Conservation (phyloP, 257 asterid species). For the Ehretia macrophylla region DNA sequence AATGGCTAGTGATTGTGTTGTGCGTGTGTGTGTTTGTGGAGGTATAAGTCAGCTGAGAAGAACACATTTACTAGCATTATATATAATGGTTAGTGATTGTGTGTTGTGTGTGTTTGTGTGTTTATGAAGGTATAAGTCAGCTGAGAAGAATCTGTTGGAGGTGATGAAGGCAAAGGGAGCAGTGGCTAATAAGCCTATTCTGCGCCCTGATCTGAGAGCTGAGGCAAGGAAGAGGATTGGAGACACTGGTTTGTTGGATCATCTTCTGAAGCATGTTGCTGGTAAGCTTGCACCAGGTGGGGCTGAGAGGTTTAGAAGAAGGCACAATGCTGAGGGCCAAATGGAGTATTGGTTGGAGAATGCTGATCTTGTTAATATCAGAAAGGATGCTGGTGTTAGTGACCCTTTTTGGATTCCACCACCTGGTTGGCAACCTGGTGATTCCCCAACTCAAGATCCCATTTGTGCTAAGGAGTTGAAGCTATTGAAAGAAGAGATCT, state of each 20-base stretch:
- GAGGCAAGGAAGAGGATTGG: constrained; percentile 95
- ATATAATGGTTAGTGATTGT: neutral
- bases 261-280: constrained; percentile 93
- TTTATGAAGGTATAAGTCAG: constrained; percentile 66
- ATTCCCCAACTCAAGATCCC: constrained; percentile 89
- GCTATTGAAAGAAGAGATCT: constrained; percentile 53
- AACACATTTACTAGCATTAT: too few species aligned
- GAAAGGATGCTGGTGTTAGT: constrained; percentile 74
- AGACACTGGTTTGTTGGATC: constrained; percentile 87
- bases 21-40: constrained; percentile 16
- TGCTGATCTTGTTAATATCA: constrained; percentile 68
- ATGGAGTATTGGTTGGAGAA: constrained; percentile 98
- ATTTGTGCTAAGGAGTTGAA: constrained; percentile 65
- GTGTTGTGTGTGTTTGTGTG: neutral
- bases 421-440: constrained; percentile 92
- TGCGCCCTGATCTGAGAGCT: constrained; percentile 77
- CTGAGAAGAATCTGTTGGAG: constrained; percentile 63
- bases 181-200: constrained; percentile 55
- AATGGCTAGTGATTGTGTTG: neutral
- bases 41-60: constrained; percentile 80
- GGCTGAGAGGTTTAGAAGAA: constrained; percentile 59
- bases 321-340: constrained; percentile 95
- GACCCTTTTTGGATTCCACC: constrained; percentile 98
- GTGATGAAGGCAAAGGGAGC: constrained; percentile 86
- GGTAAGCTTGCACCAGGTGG: constrained; percentile 88